Conservation (phyloP, 352 stramenopile genomes). For the Plasmopara halstedii region DNA sequence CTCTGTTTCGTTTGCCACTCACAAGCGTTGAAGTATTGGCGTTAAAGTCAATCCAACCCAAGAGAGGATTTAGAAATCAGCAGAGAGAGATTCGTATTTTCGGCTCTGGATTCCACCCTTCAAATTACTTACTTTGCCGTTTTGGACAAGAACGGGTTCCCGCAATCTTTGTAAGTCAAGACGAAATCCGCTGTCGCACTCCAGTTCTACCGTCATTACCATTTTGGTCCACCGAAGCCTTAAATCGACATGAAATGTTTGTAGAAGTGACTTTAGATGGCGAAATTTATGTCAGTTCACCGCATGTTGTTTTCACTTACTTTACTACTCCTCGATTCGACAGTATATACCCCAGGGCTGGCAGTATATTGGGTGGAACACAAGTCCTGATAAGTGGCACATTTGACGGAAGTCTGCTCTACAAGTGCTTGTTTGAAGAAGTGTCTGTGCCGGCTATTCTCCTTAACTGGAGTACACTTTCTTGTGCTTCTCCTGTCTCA, state of each 20-base stretch:
- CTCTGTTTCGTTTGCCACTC: constrained; percentile 1
- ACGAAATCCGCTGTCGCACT: constrained; percentile 17
- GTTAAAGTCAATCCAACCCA: constrained; percentile 17
- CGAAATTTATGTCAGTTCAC: constrained; percentile 10
- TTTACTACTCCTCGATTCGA: constrained; percentile 7
- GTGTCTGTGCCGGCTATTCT: constrained; percentile 1
- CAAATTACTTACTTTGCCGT: constrained; percentile 17
- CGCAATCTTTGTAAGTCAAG: constrained; percentile 18
- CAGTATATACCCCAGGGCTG: constrained; percentile 16
- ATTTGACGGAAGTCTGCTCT: constrained; percentile 18
- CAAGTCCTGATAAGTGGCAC: constrained; percentile 11
- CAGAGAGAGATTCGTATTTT: constrained; percentile 13
- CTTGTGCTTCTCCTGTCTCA: constrained; percentile 12
- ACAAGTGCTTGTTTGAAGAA: constrained; percentile 22
- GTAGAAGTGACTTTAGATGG: constrained; percentile 29
- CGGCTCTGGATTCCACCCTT: constrained; percentile 20
- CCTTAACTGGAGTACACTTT: constrained; percentile 15
- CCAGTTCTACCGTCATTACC: constrained; percentile 4
- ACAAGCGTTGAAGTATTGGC: constrained; percentile 14
- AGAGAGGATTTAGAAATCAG: constrained; percentile 6
- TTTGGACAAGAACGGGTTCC: constrained; percentile 10
- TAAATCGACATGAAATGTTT: background rate
- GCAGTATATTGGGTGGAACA: constrained; percentile 20
- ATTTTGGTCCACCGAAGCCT: background rate
- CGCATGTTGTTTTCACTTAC: constrained; percentile 15